Base-by-base conservation (phyloP, 2,329 filamentous ascomycete species). In the Colletotrichum navitas region DNA sequence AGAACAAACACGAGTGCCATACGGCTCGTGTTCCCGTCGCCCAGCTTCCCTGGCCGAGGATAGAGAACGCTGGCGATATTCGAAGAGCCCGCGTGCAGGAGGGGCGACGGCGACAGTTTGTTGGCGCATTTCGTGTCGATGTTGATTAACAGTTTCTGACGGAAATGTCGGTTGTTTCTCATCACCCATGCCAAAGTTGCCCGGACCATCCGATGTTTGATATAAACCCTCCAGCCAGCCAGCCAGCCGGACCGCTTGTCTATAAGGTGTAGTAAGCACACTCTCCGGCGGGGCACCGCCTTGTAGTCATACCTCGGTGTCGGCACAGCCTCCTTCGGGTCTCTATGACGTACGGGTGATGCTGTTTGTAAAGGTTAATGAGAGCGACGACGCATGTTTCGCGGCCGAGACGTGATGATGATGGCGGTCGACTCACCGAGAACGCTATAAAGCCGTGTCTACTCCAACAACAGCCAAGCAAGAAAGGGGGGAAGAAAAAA, bases 291-390 rank as follows among this genome's bases (percentile, higher is more conserved):
- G 29, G 29, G 29, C 29, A 29, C 29, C 29, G 29, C 29, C 29
- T 29, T 29, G 29, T 29, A 29, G 2, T 29, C 4, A 29, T 29
- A 29, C 29, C 29, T 29, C 29, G 29, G 29, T 29, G 29, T 29
- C 29, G 59, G 43, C 32, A 34, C 59, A 47, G 32, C 59, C 18
- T 36, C 29, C 18, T 36, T 18, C 43, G 10, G 12, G 12, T 18
- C 21, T 47, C 26, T 18, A 49, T 61, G 59, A 61, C 59, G 59
- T 49, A 61, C 3, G n/a, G n/a, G 29, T 49, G 7, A 49, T 39
- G 14, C 12, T 21, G 18, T 47, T 36, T n/a, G 3, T 12, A 26
- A 32, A 34, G 43, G 43, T n/a, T 45, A 45, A 45, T 45, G 29
- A 47, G 29, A 14, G 39, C 16, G 26, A 34, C 16, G 29, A 29